Evolutionary conservation across 202 grass and related monocot species (phyloP).

Genomic region (Eragrostis tef): DNA sequence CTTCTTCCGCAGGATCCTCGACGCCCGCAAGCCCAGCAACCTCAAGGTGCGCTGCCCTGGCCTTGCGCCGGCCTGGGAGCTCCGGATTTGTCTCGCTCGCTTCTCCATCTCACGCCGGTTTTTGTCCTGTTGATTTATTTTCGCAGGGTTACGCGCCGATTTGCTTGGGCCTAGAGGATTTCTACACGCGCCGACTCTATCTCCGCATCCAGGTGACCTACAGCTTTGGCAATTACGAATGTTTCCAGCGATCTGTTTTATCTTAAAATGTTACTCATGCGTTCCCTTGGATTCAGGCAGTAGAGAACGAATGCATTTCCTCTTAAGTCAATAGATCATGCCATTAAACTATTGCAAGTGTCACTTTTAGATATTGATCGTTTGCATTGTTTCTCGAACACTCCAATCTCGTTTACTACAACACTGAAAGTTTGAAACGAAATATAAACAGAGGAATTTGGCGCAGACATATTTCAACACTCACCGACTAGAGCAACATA

Average conservation of each 20-base stretch:
- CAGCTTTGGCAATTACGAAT: neutral
- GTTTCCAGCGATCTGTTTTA: neutral
- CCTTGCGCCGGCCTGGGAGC: neutral
- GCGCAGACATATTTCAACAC: neutral
- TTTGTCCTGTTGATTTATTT: neutral
- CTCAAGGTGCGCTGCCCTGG: conserved; percentile 60
- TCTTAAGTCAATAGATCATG: conserved; percentile 15
- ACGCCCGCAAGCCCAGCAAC: conserved; percentile 71
- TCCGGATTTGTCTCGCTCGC: conserved; percentile 19
- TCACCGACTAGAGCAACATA: conserved; percentile 5
- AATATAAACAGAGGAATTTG: neutral
- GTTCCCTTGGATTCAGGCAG: neutral
- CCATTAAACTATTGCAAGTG: conserved; percentile 5
- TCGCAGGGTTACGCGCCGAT: conserved; percentile 84
- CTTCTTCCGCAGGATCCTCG: conserved; percentile 79
- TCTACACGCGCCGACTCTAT: conserved; percentile 92
- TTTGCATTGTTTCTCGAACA: neutral
- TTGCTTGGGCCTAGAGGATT: conserved; percentile 91
- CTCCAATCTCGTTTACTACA: neutral
- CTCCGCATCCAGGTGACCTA: conserved; percentile 78
- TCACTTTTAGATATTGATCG: neutral
- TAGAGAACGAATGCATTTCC: neutral
- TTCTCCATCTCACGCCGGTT: neutral
- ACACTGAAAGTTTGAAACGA: neutral
- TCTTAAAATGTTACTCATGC: neutral